Evolutionary conservation across 1,284 basidiomycete species (phyloP), one percentile per base, ranked within the genome.

Genomic region (Schizophyllum amplum): DNA sequence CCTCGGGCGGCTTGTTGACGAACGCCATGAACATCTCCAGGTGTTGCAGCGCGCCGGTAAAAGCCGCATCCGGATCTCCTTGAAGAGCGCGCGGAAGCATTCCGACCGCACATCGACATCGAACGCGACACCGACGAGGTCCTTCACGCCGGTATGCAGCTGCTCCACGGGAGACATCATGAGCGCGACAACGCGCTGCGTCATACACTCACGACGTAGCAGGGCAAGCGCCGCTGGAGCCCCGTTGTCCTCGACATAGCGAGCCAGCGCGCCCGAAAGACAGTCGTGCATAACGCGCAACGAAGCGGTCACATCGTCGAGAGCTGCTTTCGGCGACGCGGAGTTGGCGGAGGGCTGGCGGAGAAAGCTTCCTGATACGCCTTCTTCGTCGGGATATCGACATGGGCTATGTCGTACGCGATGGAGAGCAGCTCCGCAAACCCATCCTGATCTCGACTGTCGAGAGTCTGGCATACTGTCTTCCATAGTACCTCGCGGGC

Each of bases 81-180:
- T 75, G 3, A 97, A 72, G 22, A 97, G 73, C 4, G 81, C 83
- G 9, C 90, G 83, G 66, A 96, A 87, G 68, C 91, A 94, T 61
- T 96, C 94, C 24, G 82, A 76, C 52, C 95, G 88, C 33, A 84
- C 86, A 64, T 94, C 92, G 20, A 87, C 89, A 60, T 94, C 89
- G 64, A 89, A 94, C 0, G 91, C 87, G 59, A 90, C 81, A 22
- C 89, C 87, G 23, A 92, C 78, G 6, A 96, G 69, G 24, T 80
- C 81, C 67, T 93, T 87, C 1, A 86, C 86, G 6, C 86, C 83
- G 54, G 78, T 75, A 64, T 91, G 89, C 15, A 94, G 71, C 9
- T 81, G 78, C 23, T 87, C 83, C 15, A 86, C 77, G 0, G 94
- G 93, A 7, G 92, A 96, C 42, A 97, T 73, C 67, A 94, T 82